phyloP scores from a whole-genome alignment of 768 basidiomycete species.

The Lactarius quietus region DNA sequence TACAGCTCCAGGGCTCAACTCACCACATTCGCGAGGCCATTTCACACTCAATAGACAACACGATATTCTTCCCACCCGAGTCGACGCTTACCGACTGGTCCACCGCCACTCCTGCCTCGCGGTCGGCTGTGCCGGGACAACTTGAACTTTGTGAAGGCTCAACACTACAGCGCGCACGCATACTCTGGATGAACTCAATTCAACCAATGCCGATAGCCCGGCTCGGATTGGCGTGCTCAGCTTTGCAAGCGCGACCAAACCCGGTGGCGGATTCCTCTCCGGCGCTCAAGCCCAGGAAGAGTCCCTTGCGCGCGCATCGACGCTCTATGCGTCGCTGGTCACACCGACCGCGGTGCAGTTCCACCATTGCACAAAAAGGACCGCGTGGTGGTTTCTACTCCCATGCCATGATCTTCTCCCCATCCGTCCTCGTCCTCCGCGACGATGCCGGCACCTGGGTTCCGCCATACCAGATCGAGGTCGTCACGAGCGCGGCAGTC shows the following conservation, averaged over 20 bases:
- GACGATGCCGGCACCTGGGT: constrained; percentile 57
- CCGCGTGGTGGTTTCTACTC: constrained; percentile 57
- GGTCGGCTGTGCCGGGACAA: constrained; percentile 21
- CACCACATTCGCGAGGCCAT: constrained; percentile 38
- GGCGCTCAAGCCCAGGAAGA: constrained; percentile 82
- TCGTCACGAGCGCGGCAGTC: constrained; percentile 72
- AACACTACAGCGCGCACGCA: constrained; percentile 57
- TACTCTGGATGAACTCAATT: constrained; percentile 29
- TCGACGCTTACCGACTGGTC: constrained; percentile 48
- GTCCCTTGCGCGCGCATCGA: constrained; percentile 72
- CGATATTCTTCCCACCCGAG: constrained; percentile 52
- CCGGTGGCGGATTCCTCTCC: constrained; percentile 70
- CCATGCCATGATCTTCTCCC: constrained; percentile 77
- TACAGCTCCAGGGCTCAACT: constrained; percentile 30
- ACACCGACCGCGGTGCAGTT: constrained; percentile 54
- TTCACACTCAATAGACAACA: constrained; percentile 39
- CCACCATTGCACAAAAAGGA: constrained; percentile 55
- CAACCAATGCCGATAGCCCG: constrained; percentile 27
- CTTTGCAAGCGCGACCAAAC: constrained; percentile 72
- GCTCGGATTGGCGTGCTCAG: constrained; percentile 57
- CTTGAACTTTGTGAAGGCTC: constrained; percentile 58
- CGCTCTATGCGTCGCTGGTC: constrained; percentile 60
- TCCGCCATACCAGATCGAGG: constrained; percentile 56
- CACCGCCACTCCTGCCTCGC: constrained; percentile 19
- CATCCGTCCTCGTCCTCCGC: constrained; percentile 57